Percentiles rank a stretch among this genome's conserved stretches.
Conservation (phyloP, 2,329 filamentous ascomycete genomes). For the Cordyceps militaris region DNA sequence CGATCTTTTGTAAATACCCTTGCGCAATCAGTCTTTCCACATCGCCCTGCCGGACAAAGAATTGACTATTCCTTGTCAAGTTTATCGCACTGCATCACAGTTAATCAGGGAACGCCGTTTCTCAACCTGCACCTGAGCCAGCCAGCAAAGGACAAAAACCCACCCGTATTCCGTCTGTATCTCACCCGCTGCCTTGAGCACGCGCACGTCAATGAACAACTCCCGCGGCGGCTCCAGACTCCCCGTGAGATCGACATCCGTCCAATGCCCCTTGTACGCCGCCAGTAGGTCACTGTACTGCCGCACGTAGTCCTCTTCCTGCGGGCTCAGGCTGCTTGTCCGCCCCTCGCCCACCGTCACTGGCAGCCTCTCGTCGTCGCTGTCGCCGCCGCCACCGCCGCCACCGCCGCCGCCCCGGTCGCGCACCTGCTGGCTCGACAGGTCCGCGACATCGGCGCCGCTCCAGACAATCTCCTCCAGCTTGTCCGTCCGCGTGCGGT, state of each 20-base stretch:
- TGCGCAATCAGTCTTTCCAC: constrained; percentile 91
- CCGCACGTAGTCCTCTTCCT: constrained; percentile 93
- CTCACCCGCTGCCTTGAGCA: constrained; percentile 93
- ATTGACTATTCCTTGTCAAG: constrained; percentile 95
- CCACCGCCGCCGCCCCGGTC: constrained; percentile 28
- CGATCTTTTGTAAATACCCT: constrained; percentile 86
- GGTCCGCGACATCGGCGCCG: constrained; percentile 74
- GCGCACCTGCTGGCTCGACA: constrained; percentile 49
- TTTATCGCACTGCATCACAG: constrained; percentile 66
- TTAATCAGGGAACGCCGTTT: background rate
- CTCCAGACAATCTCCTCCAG: constrained; percentile 92
- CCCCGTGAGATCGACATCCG: constrained; percentile 91
- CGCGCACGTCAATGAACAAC: constrained; percentile 92
- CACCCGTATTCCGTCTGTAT: constrained; percentile 99
- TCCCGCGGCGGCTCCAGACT: constrained; percentile 91
- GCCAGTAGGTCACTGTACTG: constrained; percentile 87
- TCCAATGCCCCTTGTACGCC: constrained; percentile 98
- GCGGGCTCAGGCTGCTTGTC: constrained; percentile 78
- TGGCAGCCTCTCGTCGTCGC: too few relatives aligned
- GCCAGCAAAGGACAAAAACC: constrained; percentile 28
- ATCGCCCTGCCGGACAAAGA: constrained; percentile 92
- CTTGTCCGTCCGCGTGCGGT: constrained; percentile 82
- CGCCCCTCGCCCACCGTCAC: constrained; percentile 42
- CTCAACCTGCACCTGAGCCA: too few relatives aligned
- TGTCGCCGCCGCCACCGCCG: constrained; percentile 13